These are phyloP conservation scores for Bimuria novae-zelandiae DNA, from an alignment of 2,329 filamentous ascomycete genomes.

Conservation along the genomic window DNA sequence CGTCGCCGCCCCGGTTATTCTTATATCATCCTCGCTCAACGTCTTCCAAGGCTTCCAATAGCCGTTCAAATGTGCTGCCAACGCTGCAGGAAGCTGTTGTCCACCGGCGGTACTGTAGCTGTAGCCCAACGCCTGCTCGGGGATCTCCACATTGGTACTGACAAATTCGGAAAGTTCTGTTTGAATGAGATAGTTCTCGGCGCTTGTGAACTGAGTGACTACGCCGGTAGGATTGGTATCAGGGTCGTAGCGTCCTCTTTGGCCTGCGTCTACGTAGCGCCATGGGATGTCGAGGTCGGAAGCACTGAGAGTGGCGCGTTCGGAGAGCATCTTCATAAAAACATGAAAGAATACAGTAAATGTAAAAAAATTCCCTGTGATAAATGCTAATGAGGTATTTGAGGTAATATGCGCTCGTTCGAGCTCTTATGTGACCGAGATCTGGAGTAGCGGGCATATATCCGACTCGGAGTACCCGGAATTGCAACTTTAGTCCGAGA, in stretches of 20 bases:
- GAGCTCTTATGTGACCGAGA: not conserved
- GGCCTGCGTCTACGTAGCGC: constrained; percentile 14
- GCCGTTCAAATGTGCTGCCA: constrained; percentile 50
- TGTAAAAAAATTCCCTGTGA: too few relatives aligned
- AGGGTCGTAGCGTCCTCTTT: constrained; percentile 43
- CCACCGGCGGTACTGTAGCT: constrained; percentile 43
- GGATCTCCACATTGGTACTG: constrained; percentile 45
- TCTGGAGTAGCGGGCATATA: not conserved
- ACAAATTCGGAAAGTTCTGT: constrained; percentile 48
- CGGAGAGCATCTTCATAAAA: not conserved
- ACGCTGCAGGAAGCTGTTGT: constrained; percentile 43
- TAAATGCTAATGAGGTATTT: not conserved
- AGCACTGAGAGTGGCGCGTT: constrained; percentile 16
- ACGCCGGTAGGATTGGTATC: constrained; percentile 50
- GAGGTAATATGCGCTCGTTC: not conserved
- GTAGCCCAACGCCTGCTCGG: constrained; percentile 47
- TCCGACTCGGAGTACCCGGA: not conserved
- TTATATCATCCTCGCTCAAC: constrained; percentile 45
- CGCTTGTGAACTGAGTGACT: constrained; percentile 54
- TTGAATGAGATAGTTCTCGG: constrained; percentile 60
- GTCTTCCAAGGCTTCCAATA: constrained; percentile 27
- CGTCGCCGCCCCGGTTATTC: constrained; percentile 49
- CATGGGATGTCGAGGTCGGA: constrained; percentile 18
- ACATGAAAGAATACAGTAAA: not conserved
- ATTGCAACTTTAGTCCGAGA: not conserved